Evolutionary conservation across 2,329 filamentous ascomycete genomes (phyloP), one percentile per base, ranked within the genome.

Genomic region (Penicillium sp.): DNA sequence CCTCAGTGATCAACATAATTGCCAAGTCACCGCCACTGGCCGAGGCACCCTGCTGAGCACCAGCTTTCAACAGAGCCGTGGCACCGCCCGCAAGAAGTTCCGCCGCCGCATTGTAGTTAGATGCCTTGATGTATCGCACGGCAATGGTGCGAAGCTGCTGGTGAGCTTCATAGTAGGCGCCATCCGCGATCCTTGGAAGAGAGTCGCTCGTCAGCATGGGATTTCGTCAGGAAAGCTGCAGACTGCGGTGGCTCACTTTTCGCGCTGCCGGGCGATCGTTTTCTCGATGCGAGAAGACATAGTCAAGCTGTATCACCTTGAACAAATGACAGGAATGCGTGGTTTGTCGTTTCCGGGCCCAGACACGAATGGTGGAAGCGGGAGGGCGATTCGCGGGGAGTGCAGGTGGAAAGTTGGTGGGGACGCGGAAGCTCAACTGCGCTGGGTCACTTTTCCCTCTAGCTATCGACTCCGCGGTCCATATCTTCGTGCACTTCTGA

Each of bases 91-190:
- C 87, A 60, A 99, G 82, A 60, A 97, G 88, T 62, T 96, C 89
- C 70, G 91, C 87, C 44, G 95, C 94, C 12, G 90, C 87, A 62
- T 81, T 73, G 82, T 89, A 96, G 81, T 93, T 93, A 56, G 83
- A 79, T 41, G 87, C 82, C 78, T 97, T 97, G 72, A 93, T 85
- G 77, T 99, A 95, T 52, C 95, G 91, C 36, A 90, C 88, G 56
- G 92, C 92, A 63, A 96, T 93, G 49, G 96, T 92, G 58, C 94
- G 90, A 61, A 96, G 90, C 79, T 99, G 94, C 75, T 99, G 94
- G 76, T 97, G 93, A 53, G 94, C 94, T 82, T 99, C 94, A 79
- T 99, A 99, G 81, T 85, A 96, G 71, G 94, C 87, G 67, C 92
- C 93, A 74, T 95, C 90, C 62, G 85, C 81, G 74, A 96, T 96